Base-by-base conservation (phyloP, 495 filamentous ascomycete genomes). In the Penicillium coprophilum region DNA sequence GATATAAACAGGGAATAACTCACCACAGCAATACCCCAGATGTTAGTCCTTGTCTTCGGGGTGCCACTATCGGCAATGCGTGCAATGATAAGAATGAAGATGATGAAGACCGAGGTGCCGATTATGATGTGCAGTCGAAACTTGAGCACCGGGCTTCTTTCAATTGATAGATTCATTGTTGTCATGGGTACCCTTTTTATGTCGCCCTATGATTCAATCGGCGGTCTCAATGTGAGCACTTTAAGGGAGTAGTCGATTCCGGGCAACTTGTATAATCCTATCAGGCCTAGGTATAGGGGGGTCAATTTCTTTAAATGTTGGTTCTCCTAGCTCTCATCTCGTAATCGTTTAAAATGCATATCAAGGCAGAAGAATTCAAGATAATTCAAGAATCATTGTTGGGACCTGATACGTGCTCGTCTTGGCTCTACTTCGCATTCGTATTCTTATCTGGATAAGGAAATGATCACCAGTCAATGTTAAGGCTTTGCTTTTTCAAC, bases 11-110 rank as follows among this genome's bases (percentile, higher is more conserved):
- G 17, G 13, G 50, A n/a, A 3, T n/a, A n/a, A 60, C 60, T 49
- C 39, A 67, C 67, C 19, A 67, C 67, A 24, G 62, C 62, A 12
- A 70, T 63, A 1, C 65, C 68, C 68, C 68, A 70, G 15, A 55
- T 61, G 49, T 66, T 70, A 2, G 60, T 34, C 43, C 65, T 55
- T 28, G 49, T 51, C 19, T 47, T 15, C 2, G 63, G 62, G 0
- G 68, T 70, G 10, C 68, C 62, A 41, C 46, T 54, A 30, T 57
- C 38, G 39, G 63, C 59, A 23, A 66, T 15, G 1, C 65, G 62
- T 8, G 59, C 62, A 46, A 70, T 66, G 28, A 52, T 24, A 10
- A 68, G 58, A 30, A 68, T 61, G 49, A 70, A 68, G 28, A 55
- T 60, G 4, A 66, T 1, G 2, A 57, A 28, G 6, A 64, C 6